Evolutionary conservation across 2,329 filamentous ascomycete genomes (phyloP), one percentile per base, ranked within the genome.

Genomic region (Metarhizium anisopliae): DNA sequence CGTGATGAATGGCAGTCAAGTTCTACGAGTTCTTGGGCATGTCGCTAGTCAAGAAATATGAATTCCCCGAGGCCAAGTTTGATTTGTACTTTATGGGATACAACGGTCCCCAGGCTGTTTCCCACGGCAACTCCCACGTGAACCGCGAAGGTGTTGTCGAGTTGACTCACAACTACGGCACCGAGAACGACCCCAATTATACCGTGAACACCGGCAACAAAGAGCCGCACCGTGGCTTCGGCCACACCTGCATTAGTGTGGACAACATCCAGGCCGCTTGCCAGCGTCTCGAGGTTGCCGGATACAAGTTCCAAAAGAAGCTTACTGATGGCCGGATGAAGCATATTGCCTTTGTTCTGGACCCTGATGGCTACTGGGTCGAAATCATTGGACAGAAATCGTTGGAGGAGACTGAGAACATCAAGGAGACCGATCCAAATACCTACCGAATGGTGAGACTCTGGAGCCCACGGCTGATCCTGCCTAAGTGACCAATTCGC

Each of bases 81-180:
- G 90, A 94, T 66, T 83, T 96, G 32, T 97, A 97, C 78, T 97
- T 97, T 75, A 80, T 99, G 58, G 91, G 86, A 58, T 97, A 95
- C 74, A 87, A 96, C 68, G 82, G 83, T 36, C 83, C 90, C 10
- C 77, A 81, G 42, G 87, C 93, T 14, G 75, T 83, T n/a, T 94
- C 89, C 10, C 77, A 81, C 56, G 87, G 86, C 65, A 85, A 85
- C 60, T 82, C 86, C 66, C 68, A 73, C 35, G 92, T 86, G 76
- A 90, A 96, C 72, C 87, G 94, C 55, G 87, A 95, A 72, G 94
- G 90, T 50, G 81, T 97, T 45, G 84, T 99, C 61, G 94, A 99
- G 73, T 81, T 99, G 60, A 86, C 83, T 55, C 83, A 86, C 72
- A 86, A 86, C 72, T 91, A 96, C 72, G 94, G 94, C 67, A 96